Base-by-base conservation (phyloP, 2,329 filamentous ascomycete species). In the Fusarium tanahbumbuense region DNA sequence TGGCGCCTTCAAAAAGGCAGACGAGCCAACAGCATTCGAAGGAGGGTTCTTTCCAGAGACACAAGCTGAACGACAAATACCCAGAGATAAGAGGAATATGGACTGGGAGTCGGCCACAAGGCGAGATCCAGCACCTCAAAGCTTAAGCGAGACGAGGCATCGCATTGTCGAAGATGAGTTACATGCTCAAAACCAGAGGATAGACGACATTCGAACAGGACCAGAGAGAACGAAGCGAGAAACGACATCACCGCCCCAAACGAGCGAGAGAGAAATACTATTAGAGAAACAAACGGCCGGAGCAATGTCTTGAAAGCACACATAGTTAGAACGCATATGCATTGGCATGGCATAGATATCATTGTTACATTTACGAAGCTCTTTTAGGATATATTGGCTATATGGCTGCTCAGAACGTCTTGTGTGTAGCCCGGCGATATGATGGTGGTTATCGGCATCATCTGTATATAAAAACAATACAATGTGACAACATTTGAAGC, bases 221-320 rank as follows among this genome's bases (percentile, higher is more conserved):
- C 28, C 40, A 52, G 57, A 62, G 46, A 72, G 41, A 25, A 32
- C 32, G 20, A 57, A 44, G 30, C 50, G 48, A 50, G 70, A 64
- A 42, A 65, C 37, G 20, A 49, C 53, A 11, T 52, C 60, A 7
- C 60, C 59, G 15, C 28, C 53, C 6, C 70, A 72, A 47, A 8
- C 47, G n/a, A 54, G 40, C 22, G 62, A 70, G 22, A 60, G 71
- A 34, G 63, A 62, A 7, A 56, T 67, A 13, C 70, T 70, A 28
- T 44, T 72, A 45, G 55, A 68, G 46, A 74, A 61, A 27, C 64
- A 75, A 45, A 64, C 67, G 37, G 62, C 70, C 15, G 60, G 60
- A 23, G 70, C 70, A 54, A 73, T 73, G 27, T 73, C 62, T 56
- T 73, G 53, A 71, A 56, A 34, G 46, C 28, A 23, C 22, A 60